Evolutionary conservation across 495 filamentous ascomycete species (phyloP).

Genomic region (Penicillium manginii): DNA sequence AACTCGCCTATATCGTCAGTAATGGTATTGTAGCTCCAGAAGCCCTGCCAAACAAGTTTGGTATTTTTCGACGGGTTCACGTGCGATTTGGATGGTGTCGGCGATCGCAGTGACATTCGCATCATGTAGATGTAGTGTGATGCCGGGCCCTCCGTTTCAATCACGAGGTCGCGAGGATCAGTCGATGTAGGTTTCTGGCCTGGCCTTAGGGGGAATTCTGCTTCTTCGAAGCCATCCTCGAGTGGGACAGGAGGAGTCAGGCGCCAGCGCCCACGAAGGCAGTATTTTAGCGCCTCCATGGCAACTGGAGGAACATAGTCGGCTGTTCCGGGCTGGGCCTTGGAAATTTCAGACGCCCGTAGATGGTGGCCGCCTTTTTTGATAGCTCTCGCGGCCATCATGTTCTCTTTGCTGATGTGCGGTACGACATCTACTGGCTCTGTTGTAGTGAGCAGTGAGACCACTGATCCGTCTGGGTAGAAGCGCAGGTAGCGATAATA

Average conservation of each 20-base stretch:
- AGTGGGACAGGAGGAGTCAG: constrained; percentile 45
- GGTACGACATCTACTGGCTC: constrained; percentile 87
- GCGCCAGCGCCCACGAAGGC: constrained; percentile 64
- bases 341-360: constrained; percentile 43
- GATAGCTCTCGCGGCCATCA: constrained; percentile 36
- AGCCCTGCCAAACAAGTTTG: constrained; percentile 86
- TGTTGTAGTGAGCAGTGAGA: constrained; percentile 75
- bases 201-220: not conserved
- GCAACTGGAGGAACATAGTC: constrained; percentile 44
- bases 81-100: constrained; percentile 51
- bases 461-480: constrained; percentile 83
- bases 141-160: constrained; percentile 84
- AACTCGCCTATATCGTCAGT: constrained; percentile 93
- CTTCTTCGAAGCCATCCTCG: constrained; percentile 17
- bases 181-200: constrained; percentile 14
- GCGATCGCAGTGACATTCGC: constrained; percentile 67
- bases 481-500: constrained; percentile 97
- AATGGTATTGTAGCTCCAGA: constrained; percentile 86
- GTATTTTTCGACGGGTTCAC: constrained; percentile 64
- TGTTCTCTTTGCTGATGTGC: constrained; percentile 61
- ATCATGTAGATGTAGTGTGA: constrained; percentile 81
- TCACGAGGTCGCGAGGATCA: constrained; percentile 58
- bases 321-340: constrained; percentile 33
- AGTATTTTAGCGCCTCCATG: constrained; percentile 57
- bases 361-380: constrained; percentile 37